These are phyloP conservation scores for Microcyclosporella mali DNA, from an alignment of 2,329 filamentous ascomycete species.

Conservation along the genomic window DNA sequence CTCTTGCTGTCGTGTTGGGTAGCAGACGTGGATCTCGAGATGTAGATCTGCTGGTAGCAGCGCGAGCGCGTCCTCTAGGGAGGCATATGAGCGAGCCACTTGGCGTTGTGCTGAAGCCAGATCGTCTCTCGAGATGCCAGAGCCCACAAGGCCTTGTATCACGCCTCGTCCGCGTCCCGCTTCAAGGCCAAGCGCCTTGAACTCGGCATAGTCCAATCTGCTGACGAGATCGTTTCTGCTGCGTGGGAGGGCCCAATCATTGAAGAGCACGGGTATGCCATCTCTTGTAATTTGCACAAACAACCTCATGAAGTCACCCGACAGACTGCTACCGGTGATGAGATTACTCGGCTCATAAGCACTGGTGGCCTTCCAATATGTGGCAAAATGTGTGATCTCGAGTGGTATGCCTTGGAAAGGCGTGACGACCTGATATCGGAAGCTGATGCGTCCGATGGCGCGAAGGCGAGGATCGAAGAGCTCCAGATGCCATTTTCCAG, in stretches of 20 bases:
- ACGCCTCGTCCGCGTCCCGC: conserved; percentile 23
- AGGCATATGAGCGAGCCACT: conserved; percentile 67
- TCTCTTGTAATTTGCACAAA: conserved; percentile 91
- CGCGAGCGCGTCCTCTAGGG: conserved; percentile 68
- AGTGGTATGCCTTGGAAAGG: conserved; percentile 87
- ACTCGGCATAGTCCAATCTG: conserved; percentile 68
- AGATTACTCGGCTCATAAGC: conserved; percentile 72
- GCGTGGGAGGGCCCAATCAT: conserved; percentile 61
- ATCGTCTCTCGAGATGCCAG: conserved; percentile 32
- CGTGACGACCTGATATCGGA: conserved; percentile 93
- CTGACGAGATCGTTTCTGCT: conserved; percentile 67
- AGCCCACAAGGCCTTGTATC: conserved; percentile 24
- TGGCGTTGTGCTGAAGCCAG: conserved; percentile 64
- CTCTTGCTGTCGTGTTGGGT: conserved; percentile 72
- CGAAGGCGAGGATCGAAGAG: conserved; percentile 87
- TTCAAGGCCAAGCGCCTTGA: conserved; percentile 44
- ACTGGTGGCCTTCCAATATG: conserved; percentile 98
- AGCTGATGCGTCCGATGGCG: conserved; percentile 87
- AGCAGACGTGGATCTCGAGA: conserved; percentile 86
- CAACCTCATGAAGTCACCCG: conserved; percentile 87
- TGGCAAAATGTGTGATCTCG: conserved; percentile 96
- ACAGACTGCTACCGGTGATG: conserved; percentile 89
- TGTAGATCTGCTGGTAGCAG: conserved; percentile 74
- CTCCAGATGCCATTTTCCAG: conserved; percentile 75
- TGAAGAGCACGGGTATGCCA: conserved; percentile 79